Evolutionary conservation across 805 yeast species (phyloP).

Genomic region (Wickerhamia fluorescens): DNA sequence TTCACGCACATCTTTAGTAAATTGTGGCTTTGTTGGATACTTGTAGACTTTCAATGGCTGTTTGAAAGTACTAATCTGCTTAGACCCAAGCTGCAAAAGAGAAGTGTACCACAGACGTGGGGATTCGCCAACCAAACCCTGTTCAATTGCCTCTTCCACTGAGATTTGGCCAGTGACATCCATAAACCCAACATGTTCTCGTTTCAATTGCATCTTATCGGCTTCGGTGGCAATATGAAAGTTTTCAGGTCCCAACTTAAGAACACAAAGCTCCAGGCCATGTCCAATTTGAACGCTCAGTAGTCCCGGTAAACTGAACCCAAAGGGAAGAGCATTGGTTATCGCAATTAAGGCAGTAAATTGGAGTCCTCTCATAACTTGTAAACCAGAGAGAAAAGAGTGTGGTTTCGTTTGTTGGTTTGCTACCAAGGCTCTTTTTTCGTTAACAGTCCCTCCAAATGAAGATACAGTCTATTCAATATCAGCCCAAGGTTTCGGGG

Average conservation of each 20-base stretch:
- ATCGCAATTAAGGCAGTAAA: no score
- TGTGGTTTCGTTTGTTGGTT: no score
- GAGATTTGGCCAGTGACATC: constrained; percentile 53
- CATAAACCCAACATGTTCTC: constrained; percentile 49
- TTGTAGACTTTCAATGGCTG: constrained; percentile 18
- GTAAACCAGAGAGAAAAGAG: no score
- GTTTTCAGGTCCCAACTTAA: constrained; percentile 29
- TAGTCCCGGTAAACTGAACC: no score
- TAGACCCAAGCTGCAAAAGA: background rate
- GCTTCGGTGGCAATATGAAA: constrained; percentile 28
- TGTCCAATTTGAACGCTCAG: no score
- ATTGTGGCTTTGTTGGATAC: constrained; percentile 45
- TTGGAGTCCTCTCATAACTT: no score
- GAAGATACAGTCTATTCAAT: no score
- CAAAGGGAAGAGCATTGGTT: no score
- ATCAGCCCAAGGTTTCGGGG: no score
- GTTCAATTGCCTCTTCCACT: constrained; percentile 24
- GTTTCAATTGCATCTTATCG: constrained; percentile 26
- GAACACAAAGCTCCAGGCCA: no score
- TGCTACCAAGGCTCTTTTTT: no score
- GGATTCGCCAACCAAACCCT: constrained; percentile 6
- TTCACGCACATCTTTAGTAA: constrained; percentile 31
- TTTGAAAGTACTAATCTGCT: background rate
- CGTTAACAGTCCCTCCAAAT: no score
- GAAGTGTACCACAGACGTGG: constrained; percentile 1